These are phyloP conservation scores for Calycina herbarum DNA, from an alignment of 2,329 filamentous ascomycete genomes.

Conservation along the genomic window DNA sequence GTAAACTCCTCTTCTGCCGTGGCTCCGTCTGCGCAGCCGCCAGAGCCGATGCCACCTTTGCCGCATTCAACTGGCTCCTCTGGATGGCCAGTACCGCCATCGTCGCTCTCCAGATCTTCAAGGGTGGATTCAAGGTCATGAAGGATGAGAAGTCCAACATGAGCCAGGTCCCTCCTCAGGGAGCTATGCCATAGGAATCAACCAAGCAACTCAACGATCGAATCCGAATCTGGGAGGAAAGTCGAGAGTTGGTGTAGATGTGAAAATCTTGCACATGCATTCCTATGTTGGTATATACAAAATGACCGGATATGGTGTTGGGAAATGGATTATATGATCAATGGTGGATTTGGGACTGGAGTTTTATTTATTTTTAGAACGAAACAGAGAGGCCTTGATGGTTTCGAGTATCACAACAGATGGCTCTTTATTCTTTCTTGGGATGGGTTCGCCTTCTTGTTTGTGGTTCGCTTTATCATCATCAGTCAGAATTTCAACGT, in stretches of 20 bases:
- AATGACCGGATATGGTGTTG: not conserved
- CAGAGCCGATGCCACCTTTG: slow-evolving; percentile 54
- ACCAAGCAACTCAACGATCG: not conserved
- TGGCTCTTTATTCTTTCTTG: not conserved
- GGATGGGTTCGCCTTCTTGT: not conserved
- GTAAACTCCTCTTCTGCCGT: slow-evolving; percentile 55
- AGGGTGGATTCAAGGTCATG: slow-evolving; percentile 39
- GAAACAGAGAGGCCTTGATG: slow-evolving; percentile 10
- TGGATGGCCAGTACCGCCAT: slow-evolving; percentile 54
- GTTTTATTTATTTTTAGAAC: not conserved
- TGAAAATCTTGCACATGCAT: not conserved
- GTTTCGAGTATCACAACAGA: not conserved
- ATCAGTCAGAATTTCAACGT: not conserved
- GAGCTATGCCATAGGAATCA: slow-evolving; percentile 8
- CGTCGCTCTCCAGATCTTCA: slow-evolving; percentile 49
- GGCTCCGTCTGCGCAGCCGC: slow-evolving; percentile 58
- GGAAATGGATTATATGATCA: not conserved
- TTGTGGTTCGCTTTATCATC: not conserved
- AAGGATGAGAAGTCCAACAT: slow-evolving; percentile 34
- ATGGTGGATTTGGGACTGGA: not conserved
- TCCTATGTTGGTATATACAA: not conserved
- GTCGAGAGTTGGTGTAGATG: slow-evolving; percentile 3
- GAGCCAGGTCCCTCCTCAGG: slow-evolving; percentile 31
- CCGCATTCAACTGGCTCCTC: slow-evolving; percentile 52
- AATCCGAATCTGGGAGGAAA: not conserved